Conservation (phyloP, 345 rosid genomes). For the Citrus medica region DNA sequence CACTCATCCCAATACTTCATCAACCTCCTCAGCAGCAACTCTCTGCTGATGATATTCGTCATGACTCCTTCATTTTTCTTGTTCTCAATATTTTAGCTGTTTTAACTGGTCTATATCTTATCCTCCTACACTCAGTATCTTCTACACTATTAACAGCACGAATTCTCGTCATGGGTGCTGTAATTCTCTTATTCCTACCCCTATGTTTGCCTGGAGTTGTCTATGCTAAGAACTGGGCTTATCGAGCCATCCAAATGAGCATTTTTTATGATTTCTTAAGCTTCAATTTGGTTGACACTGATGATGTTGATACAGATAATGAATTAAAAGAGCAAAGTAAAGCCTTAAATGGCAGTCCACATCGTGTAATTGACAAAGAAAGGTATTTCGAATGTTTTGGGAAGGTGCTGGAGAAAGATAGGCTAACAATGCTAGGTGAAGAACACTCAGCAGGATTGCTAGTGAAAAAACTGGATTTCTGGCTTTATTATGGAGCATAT, state of each 20-base stretch:
- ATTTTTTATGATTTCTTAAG: slow-evolving; percentile 24
- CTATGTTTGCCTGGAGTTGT: slow-evolving; percentile 60
- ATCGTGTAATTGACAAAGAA: slow-evolving; percentile 4
- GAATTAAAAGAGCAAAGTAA: slow-evolving; percentile 27
- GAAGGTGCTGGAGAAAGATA: slow-evolving; percentile 39
- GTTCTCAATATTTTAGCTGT: slow-evolving; percentile 53
- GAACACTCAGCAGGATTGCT: slow-evolving; percentile 57
- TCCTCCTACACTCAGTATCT: slow-evolving; percentile 45
- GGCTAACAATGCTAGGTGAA: slow-evolving; percentile 58
- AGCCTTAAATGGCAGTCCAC: not conserved
- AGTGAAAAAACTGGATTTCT: slow-evolving; percentile 63
- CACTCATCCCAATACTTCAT: slow-evolving; percentile 51
- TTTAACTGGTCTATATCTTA: slow-evolving; percentile 66
- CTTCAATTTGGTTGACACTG: slow-evolving; percentile 40
- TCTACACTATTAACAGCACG: slow-evolving; percentile 35
- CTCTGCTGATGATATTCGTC: slow-evolving; percentile 23
- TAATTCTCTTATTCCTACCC: slow-evolving; percentile 47
- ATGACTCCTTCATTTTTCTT: slow-evolving; percentile 49
- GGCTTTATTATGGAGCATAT: slow-evolving; percentile 71
- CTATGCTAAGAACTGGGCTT: slow-evolving; percentile 47
- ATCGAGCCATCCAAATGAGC: slow-evolving; percentile 16
- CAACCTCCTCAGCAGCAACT: slow-evolving; percentile 39
- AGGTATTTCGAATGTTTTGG: slow-evolving; percentile 27
- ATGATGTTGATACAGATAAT: slow-evolving; percentile 50
- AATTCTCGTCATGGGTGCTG: slow-evolving; percentile 50